Conservation (phyloP, 177 flowering plant species). For the Vitis hybrid region DNA sequence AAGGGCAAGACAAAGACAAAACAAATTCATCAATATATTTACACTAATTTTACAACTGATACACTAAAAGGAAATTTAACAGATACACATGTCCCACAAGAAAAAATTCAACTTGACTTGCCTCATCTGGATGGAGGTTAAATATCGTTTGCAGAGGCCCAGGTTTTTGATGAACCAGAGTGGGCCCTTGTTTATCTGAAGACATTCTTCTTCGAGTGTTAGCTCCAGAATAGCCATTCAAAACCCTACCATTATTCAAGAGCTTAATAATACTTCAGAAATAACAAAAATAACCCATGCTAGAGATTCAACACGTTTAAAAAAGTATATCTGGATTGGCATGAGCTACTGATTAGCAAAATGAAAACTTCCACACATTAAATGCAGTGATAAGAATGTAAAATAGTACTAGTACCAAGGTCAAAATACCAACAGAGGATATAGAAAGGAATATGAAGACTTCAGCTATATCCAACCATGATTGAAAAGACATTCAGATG, state of each 20-base stretch:
- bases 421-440: not conserved
- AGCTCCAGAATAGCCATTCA: slow-evolving; percentile 72
- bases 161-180: slow-evolving; percentile 92
- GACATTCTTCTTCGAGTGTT: slow-evolving; percentile 67
- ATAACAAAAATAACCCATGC: not conserved
- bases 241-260: slow-evolving; percentile 38
- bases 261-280: not conserved
- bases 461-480: not conserved
- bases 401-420: not conserved
- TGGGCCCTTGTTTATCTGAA: slow-evolving; percentile 77
- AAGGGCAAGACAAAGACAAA: not conserved
- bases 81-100: not conserved
- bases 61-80: not conserved
- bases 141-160: slow-evolving; percentile 92
- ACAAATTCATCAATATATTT: not conserved
- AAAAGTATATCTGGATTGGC: no score
- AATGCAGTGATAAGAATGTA: not conserved
- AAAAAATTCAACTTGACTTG: slow-evolving; percentile 14
- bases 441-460: not conserved
- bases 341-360: no score
- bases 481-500: not conserved
- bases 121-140: slow-evolving; percentile 88
- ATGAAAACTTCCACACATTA: not conserved
- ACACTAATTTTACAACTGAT: not conserved
- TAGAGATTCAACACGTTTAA: no score